Conservation (phyloP, 2,329 filamentous ascomycete species). For the Fusarium sp. region DNA sequence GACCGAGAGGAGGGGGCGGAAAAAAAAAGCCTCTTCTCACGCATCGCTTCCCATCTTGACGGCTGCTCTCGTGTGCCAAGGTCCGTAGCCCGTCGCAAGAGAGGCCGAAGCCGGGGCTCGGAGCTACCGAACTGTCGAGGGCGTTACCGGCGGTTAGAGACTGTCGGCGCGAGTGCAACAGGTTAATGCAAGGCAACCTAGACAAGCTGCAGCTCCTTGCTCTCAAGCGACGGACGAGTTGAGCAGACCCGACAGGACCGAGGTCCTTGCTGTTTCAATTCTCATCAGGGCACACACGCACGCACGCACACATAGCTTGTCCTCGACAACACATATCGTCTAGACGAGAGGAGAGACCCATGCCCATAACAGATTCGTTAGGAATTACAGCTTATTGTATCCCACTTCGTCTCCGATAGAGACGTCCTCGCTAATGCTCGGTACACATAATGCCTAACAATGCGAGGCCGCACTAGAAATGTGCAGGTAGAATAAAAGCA, state of each 20-base stretch:
- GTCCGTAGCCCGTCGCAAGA: constrained; percentile 2
- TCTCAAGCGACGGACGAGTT: constrained; percentile 1
- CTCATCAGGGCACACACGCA: neutral
- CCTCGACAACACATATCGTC: neutral
- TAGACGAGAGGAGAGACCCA: neutral
- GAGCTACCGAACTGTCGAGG: neutral
- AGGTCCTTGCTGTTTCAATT: neutral
- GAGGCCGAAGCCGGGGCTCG: constrained; percentile 29
- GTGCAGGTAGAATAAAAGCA: constrained; percentile 2
- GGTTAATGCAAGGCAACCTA: neutral
- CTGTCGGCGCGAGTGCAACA: constrained; percentile 1
- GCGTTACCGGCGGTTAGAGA: constrained; percentile 11
- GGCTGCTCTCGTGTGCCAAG: constrained; percentile 11
- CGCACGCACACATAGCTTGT: neutral
- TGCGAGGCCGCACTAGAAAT: constrained; percentile 2
- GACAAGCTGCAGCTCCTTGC: neutral
- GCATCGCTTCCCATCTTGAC: neutral
- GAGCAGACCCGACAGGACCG: neutral
- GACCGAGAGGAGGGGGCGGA: constrained; percentile 3
- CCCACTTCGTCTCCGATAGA: neutral
- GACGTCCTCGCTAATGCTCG: neutral
- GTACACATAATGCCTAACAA: constrained; percentile 14
- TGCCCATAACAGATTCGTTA: neutral
- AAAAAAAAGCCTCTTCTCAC: constrained; percentile 18
- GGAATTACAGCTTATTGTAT: neutral